Percentiles rank a stretch among this genome's conserved stretches.
Evolutionary conservation across 164 flowering plant genomes (phyloP).

Genomic region (Dillenia turbinata): DNA sequence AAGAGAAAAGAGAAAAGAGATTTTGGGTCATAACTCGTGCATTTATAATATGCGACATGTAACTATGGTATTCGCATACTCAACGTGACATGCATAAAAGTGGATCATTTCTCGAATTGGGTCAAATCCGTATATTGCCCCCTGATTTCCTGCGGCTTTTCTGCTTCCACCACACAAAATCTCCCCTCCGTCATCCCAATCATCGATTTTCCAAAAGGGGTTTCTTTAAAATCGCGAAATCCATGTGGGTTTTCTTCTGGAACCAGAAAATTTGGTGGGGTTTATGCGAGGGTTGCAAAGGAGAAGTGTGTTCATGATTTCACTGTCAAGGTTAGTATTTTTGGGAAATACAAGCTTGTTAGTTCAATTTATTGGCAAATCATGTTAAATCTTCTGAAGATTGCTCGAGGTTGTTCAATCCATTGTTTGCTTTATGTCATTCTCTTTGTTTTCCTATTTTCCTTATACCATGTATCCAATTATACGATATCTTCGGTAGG

Average conservation of each 20-base stretch:
- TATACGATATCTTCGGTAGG: no score
- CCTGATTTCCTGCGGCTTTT: conserved; percentile 22
- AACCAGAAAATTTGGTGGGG: conserved; percentile 29
- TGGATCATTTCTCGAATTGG: conserved; percentile 14
- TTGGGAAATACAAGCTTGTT: not conserved
- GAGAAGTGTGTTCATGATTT: conserved; percentile 78
- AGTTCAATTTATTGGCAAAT: not conserved
- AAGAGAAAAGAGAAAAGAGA: no score
- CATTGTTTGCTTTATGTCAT: no score
- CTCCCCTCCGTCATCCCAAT: conserved; percentile 41
- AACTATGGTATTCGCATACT: no score
- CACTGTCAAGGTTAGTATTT: conserved; percentile 67
- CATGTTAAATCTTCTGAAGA: not conserved
- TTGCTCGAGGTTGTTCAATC: not conserved
- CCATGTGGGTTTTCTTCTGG: conserved; percentile 17
- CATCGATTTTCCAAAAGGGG: conserved; percentile 35
- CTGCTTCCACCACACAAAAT: conserved; percentile 21
- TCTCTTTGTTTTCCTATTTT: no score
- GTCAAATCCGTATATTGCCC: no score
- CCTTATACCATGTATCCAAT: no score
- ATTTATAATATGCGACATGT: no score
- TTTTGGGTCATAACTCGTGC: no score
- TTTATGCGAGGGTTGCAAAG: conserved; percentile 65
- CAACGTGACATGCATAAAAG: no score
- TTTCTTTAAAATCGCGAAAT: conserved; percentile 23